Conservation (phyloP, 2,329 filamentous ascomycete genomes). For the Neopestalotiopsis sp. region DNA sequence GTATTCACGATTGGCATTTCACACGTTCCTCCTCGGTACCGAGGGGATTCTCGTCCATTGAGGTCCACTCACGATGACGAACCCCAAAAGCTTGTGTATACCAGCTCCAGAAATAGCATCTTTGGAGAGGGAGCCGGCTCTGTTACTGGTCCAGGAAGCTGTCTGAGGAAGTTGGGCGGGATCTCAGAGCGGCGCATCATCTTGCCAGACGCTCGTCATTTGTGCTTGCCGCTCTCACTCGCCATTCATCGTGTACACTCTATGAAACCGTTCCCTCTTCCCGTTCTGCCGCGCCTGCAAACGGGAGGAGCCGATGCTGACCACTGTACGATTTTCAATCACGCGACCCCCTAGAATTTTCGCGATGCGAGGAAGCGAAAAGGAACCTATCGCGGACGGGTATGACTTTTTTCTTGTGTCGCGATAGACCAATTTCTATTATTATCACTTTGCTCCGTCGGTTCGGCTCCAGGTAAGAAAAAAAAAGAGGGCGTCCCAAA, state of each 20-base stretch:
- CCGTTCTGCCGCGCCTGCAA: not conserved
- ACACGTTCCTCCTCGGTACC: not conserved
- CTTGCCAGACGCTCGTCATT: not conserved
- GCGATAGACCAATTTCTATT: not conserved
- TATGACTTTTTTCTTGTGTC: not conserved
- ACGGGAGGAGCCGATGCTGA: slow-evolving; percentile 1
- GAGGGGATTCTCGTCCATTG: not conserved
- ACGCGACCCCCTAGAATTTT: not conserved
- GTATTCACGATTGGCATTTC: not conserved
- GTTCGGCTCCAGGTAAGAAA: not conserved
- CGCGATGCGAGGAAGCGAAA: not conserved
- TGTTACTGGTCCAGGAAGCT: not conserved
- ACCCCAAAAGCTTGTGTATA: not conserved
- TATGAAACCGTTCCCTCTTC: not conserved
- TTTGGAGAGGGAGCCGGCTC: not conserved
- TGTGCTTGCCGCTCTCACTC: not conserved
- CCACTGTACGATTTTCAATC: not conserved
- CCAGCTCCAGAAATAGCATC: not conserved
- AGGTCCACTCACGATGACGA: not conserved
- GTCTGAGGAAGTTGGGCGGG: not conserved
- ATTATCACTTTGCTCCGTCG: not conserved
- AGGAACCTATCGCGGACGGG: not conserved
- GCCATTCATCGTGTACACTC: not conserved
- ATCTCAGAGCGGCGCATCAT: not conserved
- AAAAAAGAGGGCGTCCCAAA: not conserved